Evolutionary conservation across 257 asterid genomes (phyloP).

Genomic region (Capsicum pubescens): DNA sequence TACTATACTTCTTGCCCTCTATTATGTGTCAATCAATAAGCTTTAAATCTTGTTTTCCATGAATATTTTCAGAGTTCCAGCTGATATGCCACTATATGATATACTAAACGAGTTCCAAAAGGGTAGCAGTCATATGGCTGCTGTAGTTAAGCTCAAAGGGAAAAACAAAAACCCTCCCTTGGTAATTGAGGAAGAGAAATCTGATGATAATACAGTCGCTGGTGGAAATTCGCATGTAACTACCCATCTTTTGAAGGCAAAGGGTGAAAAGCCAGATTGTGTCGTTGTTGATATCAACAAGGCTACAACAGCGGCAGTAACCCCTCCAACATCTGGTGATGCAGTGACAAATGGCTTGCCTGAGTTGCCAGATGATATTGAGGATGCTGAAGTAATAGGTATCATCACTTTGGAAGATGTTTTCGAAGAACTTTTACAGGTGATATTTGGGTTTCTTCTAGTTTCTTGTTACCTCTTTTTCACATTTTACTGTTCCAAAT

Average conservation of each 20-base stretch:
- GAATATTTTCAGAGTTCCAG: constrained; percentile 67
- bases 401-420: constrained; percentile 91
- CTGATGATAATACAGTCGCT: constrained; percentile 46
- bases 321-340: constrained; percentile 42
- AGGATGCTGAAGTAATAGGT: constrained; percentile 84
- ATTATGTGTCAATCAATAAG: not conserved
- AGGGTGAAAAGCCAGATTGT: constrained; percentile 44
- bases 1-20: constrained; percentile 25
- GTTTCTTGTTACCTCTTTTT: constrained; percentile 20
- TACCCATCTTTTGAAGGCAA: constrained; percentile 50
- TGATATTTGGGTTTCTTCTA: constrained; percentile 30
- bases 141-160: constrained; percentile 70
- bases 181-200: constrained; percentile 45
- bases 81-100: constrained; percentile 92
- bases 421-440: constrained; percentile 97
- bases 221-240: constrained; percentile 44
- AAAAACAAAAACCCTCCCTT: constrained; percentile 49
- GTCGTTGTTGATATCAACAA: constrained; percentile 65
- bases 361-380: constrained; percentile 55
- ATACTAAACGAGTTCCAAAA: constrained; percentile 83
- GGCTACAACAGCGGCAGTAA: constrained; percentile 43
- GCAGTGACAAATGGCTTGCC: constrained; percentile 40
- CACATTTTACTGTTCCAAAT: not conserved
- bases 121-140: constrained; percentile 94
- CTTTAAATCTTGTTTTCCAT: constrained; percentile 25